A percentile compares a stretch with the other conserved stretches of the same genome.
phyloP scores from a whole-genome alignment of 148 eudicot species.

The Rhododendron simsii region DNA sequence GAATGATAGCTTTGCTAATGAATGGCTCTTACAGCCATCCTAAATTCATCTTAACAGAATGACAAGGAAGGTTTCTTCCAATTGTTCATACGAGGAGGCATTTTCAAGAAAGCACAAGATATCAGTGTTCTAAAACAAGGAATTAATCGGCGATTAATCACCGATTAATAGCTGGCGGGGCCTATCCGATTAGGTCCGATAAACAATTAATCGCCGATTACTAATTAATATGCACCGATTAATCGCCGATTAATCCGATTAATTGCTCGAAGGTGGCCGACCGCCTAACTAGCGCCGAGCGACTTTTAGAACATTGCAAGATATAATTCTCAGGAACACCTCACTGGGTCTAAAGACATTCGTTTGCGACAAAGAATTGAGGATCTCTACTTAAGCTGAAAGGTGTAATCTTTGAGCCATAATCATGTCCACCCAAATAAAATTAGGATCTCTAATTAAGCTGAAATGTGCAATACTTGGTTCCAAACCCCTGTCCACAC shows the following conservation, averaged over 20 bases:
- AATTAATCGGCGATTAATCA: no score
- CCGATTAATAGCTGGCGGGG: no score
- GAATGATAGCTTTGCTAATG: neutral
- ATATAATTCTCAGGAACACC: neutral
- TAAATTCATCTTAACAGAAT: neutral
- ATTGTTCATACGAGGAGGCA: neutral
- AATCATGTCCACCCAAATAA: neutral
- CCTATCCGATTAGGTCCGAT: no score
- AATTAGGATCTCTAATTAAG: neutral
- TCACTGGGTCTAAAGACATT: neutral
- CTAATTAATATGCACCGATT: no score
- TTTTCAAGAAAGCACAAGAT: neutral
- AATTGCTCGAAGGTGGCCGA: no score
- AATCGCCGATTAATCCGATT: no score
- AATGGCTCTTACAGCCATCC: neutral
- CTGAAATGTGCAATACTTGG: neutral
- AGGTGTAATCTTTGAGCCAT: neutral
- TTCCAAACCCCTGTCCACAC: neutral
- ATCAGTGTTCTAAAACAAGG: no score
- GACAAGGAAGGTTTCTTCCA: neutral
- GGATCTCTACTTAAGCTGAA: neutral
- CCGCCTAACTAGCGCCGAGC: no score
- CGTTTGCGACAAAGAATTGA: neutral
- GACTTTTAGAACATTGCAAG: no score
- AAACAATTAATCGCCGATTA: no score